These are phyloP conservation scores for Coemansia sp. DNA, from an alignment of 192 early-diverging fungal species.

Conservation along the genomic window DNA sequence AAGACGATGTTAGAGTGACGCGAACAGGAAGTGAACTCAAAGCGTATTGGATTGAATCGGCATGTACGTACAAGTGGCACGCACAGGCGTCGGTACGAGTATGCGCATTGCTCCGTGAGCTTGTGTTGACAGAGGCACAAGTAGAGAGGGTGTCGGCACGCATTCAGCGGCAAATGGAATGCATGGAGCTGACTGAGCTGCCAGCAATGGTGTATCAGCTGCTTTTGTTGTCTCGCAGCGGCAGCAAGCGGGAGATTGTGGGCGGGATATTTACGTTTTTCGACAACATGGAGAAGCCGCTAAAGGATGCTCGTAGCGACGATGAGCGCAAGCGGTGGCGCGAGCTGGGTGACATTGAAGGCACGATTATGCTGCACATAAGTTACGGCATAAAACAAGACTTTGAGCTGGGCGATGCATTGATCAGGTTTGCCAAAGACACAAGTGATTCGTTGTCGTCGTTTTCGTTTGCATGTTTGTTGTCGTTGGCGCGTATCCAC, in stretches of 20 bases:
- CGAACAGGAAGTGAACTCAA: slow-evolving; percentile 34
- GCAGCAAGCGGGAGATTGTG: slow-evolving; percentile 55
- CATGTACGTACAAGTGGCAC: slow-evolving; percentile 47
- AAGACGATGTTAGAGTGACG: slow-evolving; percentile 13
- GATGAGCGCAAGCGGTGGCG: slow-evolving; percentile 8
- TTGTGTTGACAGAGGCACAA: slow-evolving; percentile 17
- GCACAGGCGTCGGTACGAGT: slow-evolving; percentile 27
- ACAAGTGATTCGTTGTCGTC: slow-evolving; percentile 54
- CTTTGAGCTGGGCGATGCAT: slow-evolving; percentile 53
- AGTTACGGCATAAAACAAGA: slow-evolving; percentile 73
- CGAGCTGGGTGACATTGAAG: slow-evolving; percentile 61
- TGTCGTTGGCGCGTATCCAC: slow-evolving; percentile 69
- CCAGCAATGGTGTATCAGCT: slow-evolving; percentile 71
- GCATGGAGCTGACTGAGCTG: slow-evolving; percentile 44
- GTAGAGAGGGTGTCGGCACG: slow-evolving; percentile 21
- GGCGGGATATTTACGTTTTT: slow-evolving; percentile 61
- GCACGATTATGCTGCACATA: slow-evolving; percentile 70
- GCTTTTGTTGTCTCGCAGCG: slow-evolving; percentile 64
- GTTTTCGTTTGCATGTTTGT: slow-evolving; percentile 66
- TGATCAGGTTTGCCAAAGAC: slow-evolving; percentile 56
- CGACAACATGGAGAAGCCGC: slow-evolving; percentile 51
- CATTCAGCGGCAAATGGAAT: slow-evolving; percentile 32
- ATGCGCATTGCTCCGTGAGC: slow-evolving; percentile 38
- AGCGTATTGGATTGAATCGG: slow-evolving; percentile 47
- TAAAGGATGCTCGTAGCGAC: too few relatives aligned